Conservation (phyloP, 2,329 filamentous ascomycete genomes). For the Volutella citrinella region DNA sequence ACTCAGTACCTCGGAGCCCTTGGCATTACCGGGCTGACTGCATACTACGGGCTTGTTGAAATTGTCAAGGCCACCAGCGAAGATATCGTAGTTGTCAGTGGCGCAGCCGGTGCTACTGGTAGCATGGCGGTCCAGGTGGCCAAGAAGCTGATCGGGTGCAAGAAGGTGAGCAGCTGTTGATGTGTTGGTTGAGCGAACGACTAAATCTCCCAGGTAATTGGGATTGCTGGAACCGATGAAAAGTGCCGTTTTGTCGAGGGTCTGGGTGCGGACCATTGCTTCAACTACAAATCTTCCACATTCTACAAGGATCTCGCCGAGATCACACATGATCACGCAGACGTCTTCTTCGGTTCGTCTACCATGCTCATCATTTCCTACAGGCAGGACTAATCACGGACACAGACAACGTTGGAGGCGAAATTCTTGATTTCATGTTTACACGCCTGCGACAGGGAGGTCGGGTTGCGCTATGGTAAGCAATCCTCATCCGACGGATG, state of each 20-base stretch:
- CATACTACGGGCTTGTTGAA: conserved; percentile 23
- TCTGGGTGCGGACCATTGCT: conserved; percentile 25
- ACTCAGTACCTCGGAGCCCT: conserved; percentile 28
- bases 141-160: conserved; percentile 24
- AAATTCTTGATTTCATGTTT: conserved; percentile 24
- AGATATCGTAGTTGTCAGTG: conserved; percentile 26
- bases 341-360: conserved; percentile 28
- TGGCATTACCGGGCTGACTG: conserved; percentile 25
- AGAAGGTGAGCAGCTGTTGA: no score
- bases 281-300: conserved; percentile 29
- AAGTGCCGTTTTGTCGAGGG: conserved; percentile 27
- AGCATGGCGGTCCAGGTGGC: conserved; percentile 29
- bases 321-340: conserved; percentile 24
- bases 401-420: conserved; percentile 29
- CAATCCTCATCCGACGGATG: no score
- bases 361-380: no score
- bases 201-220: conserved; percentile 27
- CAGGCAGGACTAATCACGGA: no score
- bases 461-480: conserved; percentile 24
- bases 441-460: conserved; percentile 25
- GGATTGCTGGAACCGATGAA: conserved; percentile 26
- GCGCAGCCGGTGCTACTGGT: conserved; percentile 26
- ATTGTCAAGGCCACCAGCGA: conserved; percentile 25
- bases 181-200: no score
- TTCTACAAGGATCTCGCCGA: conserved; percentile 24